phyloP scores from a whole-genome alignment of 2,329 filamentous ascomycete species.

The Epichloe glyceriae region DNA sequence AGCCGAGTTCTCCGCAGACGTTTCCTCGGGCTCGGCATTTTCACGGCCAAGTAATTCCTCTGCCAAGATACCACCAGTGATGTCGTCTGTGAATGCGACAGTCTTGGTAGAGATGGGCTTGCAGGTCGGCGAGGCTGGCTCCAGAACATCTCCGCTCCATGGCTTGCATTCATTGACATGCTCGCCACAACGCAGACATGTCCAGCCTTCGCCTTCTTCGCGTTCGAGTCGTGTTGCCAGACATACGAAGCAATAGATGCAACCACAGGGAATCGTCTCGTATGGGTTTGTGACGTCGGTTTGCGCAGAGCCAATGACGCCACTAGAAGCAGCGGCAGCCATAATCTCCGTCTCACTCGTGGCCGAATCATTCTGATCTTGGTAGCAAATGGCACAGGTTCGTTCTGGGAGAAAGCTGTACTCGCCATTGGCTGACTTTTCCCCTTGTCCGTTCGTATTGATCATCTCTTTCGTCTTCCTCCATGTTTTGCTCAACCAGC shows the following conservation, averaged over 20 bases:
- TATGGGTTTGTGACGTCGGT: constrained; percentile 97
- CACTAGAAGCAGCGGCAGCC: constrained; percentile 54
- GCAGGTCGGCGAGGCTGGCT: constrained; percentile 31
- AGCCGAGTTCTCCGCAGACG: constrained; percentile 7
- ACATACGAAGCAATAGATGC: constrained; percentile 93
- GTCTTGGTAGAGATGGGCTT: constrained; percentile 36
- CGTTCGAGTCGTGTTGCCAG: constrained; percentile 79
- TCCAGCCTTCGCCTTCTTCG: constrained; percentile 91
- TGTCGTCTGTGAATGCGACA: constrained; percentile 50
- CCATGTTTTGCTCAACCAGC: constrained; percentile 82
- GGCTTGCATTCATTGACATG: constrained; percentile 74
- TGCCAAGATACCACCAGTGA: constrained; percentile 22
- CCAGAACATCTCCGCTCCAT: constrained; percentile 82
- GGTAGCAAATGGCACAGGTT: constrained; percentile 94
- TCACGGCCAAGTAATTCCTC: constrained; percentile 12
- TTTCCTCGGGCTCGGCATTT: constrained; percentile 8
- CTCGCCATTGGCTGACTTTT: constrained; percentile 52
- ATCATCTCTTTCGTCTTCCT: constrained; percentile 60
- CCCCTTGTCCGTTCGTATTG: constrained; percentile 31
- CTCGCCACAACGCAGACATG: constrained; percentile 78
- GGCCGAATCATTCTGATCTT: constrained; percentile 68
- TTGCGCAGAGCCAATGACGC: constrained; percentile 74
- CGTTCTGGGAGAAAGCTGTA: constrained; percentile 77
- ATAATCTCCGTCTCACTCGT: constrained; percentile 65
- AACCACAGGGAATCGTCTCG: constrained; percentile 76